phyloP scores from a whole-genome alignment of 2,329 filamentous ascomycete genomes.

The Trichoderma cornu-damae region DNA sequence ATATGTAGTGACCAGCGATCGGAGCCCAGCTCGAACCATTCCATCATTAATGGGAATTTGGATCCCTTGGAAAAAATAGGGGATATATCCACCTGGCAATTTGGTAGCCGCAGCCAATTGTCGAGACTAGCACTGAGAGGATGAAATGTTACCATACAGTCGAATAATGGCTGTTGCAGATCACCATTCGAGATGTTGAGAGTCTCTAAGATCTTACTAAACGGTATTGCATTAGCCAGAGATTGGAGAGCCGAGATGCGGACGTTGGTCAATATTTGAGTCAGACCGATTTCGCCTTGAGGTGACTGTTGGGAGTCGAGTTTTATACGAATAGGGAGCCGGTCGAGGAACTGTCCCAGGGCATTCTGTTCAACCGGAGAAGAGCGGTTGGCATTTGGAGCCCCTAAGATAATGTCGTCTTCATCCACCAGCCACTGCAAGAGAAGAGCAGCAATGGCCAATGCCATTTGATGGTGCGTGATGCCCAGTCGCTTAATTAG shows the following conservation, averaged over 20 bases:
- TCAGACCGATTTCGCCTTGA: background rate
- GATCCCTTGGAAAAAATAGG: slow-evolving; percentile 13
- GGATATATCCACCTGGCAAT: background rate
- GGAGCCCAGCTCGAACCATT: slow-evolving; percentile 13
- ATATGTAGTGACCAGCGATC: slow-evolving; percentile 13
- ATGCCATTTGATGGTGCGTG: slow-evolving; percentile 15
- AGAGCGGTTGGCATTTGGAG: slow-evolving; percentile 9
- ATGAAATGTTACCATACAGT: slow-evolving; percentile 18
- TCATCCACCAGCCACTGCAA: slow-evolving; percentile 3
- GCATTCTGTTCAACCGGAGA: background rate
- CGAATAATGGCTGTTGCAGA: slow-evolving; percentile 12
- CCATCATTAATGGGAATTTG: slow-evolving; percentile 16
- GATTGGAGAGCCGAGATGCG: slow-evolving; percentile 1
- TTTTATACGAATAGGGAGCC: background rate
- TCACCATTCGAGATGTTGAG: background rate
- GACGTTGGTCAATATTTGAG: background rate
- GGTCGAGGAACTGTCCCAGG: background rate
- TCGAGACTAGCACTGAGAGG: background rate
- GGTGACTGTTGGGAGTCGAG: background rate
- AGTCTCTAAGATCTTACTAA: background rate
- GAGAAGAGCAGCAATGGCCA: slow-evolving; percentile 6
- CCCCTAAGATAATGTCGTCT: slow-evolving; percentile 6
- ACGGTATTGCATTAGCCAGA: slow-evolving; percentile 4
- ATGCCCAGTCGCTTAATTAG: slow-evolving; percentile 4
- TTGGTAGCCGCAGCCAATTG: slow-evolving; percentile 9